Percentiles rank a stretch among this genome's conserved stretches.
phyloP scores from a whole-genome alignment of 176 grass and related monocot species.

The Musa itinerans region DNA sequence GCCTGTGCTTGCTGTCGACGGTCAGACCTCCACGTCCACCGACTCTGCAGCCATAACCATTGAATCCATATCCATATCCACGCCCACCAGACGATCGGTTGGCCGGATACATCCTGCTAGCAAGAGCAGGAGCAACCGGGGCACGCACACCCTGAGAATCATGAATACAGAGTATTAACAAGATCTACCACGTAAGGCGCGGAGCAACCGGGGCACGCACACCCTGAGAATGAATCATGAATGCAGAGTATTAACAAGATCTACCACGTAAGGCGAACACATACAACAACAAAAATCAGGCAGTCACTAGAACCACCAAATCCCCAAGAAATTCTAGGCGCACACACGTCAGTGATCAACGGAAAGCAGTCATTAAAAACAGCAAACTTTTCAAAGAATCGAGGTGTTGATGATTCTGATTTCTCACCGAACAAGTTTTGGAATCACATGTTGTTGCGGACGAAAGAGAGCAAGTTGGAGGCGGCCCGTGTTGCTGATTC shows the following conservation, averaged over 20 bases:
- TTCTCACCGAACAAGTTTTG: conserved; percentile 35
- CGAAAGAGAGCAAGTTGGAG: conserved; percentile 42
- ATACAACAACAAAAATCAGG: background rate
- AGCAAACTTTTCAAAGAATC: background rate
- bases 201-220: conserved; percentile 24
- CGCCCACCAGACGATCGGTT: conserved; percentile 43
- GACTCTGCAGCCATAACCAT: conserved; percentile 59
- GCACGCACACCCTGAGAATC: conserved; percentile 55
- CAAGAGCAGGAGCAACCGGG: background rate
- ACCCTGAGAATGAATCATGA: conserved; percentile 47
- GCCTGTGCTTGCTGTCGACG: conserved; percentile 63
- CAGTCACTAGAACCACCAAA: background rate
- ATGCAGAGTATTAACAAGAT: background rate
- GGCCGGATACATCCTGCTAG: conserved; percentile 60
- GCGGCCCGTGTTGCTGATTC: conserved; percentile 42
- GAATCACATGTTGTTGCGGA: conserved; percentile 33
- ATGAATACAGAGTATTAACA: conserved; percentile 10
- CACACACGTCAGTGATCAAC: background rate
- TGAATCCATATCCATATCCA: conserved; percentile 59
- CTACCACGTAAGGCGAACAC: background rate
- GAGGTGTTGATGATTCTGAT: conserved; percentile 42
- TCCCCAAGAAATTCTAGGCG: background rate
- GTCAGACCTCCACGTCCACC: conserved; percentile 46
- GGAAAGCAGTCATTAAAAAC: too few species aligned
- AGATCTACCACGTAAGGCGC: too few species aligned